Conservation (phyloP, 768 basidiomycete species). For the Termitomyces sp. region DNA sequence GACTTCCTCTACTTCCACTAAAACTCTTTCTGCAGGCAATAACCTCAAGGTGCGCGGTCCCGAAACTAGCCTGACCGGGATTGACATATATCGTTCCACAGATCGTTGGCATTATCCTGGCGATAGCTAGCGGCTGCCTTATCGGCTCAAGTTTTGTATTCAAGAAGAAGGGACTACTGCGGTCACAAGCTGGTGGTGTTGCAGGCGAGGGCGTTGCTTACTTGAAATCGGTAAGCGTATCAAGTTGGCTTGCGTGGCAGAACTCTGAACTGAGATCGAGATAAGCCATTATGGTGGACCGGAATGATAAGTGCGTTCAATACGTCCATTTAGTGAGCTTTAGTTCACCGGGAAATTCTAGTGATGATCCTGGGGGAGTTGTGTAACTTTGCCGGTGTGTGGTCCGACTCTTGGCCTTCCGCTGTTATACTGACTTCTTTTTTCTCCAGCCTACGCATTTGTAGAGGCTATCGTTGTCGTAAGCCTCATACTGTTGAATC, state of each 20-base stretch:
- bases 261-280: conserved; percentile 10
- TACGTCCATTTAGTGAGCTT: neutral
- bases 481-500: conserved; percentile 21
- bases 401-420: conserved; percentile 20
- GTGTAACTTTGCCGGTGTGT: conserved; percentile 77
- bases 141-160: conserved; percentile 94
- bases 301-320: conserved; percentile 76
- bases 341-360: conserved; percentile 19
- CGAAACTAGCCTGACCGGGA: neutral
- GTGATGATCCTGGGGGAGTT: conserved; percentile 92
- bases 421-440: conserved; percentile 12
- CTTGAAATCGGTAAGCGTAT: conserved; percentile 76
- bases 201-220: conserved; percentile 90
- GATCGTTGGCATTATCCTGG: conserved; percentile 75
- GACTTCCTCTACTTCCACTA: conserved; percentile 29
- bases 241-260: neutral
- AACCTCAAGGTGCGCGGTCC: conserved; percentile 46
- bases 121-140: conserved; percentile 73
- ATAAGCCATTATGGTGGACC: conserved; percentile 86
- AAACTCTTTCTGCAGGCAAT: conserved; percentile 27
- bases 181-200: conserved; percentile 73
- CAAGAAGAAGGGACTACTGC: conserved; percentile 92
- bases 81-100: conserved; percentile 22
- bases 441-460: conserved; percentile 69
- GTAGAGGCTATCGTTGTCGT: conserved; percentile 91